Evolutionary conservation across 2,329 filamentous ascomycete genomes (phyloP).

Genomic region (Dryadomyces quercus-mongolicae): DNA sequence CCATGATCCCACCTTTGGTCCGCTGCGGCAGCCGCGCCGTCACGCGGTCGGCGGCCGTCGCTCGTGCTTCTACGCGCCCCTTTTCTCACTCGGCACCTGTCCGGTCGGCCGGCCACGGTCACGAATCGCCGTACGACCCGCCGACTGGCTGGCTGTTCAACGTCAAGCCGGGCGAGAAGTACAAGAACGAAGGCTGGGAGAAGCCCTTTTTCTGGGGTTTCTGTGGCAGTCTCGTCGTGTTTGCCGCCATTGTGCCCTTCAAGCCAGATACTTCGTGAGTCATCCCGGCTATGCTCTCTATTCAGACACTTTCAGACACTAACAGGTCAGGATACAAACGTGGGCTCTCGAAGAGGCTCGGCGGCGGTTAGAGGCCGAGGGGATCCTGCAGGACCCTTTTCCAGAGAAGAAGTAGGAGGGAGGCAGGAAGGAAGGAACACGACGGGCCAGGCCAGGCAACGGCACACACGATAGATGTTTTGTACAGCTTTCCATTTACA

Average conservation of each 20-base stretch:
- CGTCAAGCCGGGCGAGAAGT: slow-evolving; percentile 88
- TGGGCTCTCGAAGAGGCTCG: slow-evolving; percentile 97
- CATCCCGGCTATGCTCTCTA: too few species aligned
- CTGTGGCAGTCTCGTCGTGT: slow-evolving; percentile 62
- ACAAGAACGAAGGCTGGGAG: slow-evolving; percentile 96
- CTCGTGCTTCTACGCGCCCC: slow-evolving; percentile 4
- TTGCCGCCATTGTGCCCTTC: slow-evolving; percentile 75
- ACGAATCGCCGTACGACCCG: slow-evolving; percentile 76
- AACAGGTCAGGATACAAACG: slow-evolving; percentile 72
- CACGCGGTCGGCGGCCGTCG: not conserved
- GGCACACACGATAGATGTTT: not conserved
- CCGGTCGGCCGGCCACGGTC: slow-evolving; percentile 23
- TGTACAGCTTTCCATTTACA: not conserved
- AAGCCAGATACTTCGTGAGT: slow-evolving; percentile 97
- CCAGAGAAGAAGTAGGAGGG: slow-evolving; percentile 39
- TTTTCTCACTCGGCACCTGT: slow-evolving; percentile 8
- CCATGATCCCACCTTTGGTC: not conserved
- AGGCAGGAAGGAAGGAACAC: too few species aligned
- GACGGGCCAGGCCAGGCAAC: not conserved
- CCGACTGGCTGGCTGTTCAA: slow-evolving; percentile 89
- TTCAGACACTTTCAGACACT: too few species aligned
- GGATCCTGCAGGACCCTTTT: slow-evolving; percentile 72
- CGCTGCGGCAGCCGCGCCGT: not conserved
- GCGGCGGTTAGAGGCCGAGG: slow-evolving; percentile 88
- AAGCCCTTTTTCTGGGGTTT: slow-evolving; percentile 74